Evolutionary conservation across 768 basidiomycete species (phyloP), one percentile per base, ranked within the genome.

Genomic region (Tremella fuciformis): DNA sequence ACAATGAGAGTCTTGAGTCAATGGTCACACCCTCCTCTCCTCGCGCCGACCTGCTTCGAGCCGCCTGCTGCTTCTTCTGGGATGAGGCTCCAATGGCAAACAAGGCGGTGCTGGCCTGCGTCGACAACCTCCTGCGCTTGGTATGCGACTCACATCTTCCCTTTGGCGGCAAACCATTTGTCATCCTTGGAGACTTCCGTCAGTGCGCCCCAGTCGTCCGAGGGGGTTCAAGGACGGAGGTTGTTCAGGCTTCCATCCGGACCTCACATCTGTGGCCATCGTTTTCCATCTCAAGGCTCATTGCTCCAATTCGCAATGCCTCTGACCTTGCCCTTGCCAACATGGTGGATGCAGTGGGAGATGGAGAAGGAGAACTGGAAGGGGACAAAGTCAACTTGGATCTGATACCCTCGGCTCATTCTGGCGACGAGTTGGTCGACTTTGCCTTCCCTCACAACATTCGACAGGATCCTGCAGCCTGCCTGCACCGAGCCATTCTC

Each of bases 21-120:
- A 41, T 41, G 39, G 39, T 41, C 39, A 41, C 13, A 18, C 18
- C 18, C 13, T 11, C 13, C 39, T 11, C 39, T 11, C 13, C 39
- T 11, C 11, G 39, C 11, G 39, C 39, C 13, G 39, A 41, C 39
- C 39, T 41, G 13, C 11, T 41, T 11, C 39, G 39, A 18, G 39
- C 11, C 13, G 39, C 39, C 11, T 41, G 39, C 39, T 41, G 39
- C 39, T 41, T 41, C 13, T 41, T 41, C 39, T 41, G 39, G 39
- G 39, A 41, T 41, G 39, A 41, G 39, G 39, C 39, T 18, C 39
- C 39, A 18, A 41, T 41, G 39, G 39, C 39, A 41, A 41, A 41
- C 39, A 41, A n/a, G n/a, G 39, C 39, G 18, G 39, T 41, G 18
- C 39, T 41, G 39, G 39, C 39, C 11, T 41, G 39, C 18, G 39